These are phyloP conservation scores for Exserohilum rostratum DNA, from an alignment of 2,329 filamentous ascomycete genomes.

Conservation along the genomic window DNA sequence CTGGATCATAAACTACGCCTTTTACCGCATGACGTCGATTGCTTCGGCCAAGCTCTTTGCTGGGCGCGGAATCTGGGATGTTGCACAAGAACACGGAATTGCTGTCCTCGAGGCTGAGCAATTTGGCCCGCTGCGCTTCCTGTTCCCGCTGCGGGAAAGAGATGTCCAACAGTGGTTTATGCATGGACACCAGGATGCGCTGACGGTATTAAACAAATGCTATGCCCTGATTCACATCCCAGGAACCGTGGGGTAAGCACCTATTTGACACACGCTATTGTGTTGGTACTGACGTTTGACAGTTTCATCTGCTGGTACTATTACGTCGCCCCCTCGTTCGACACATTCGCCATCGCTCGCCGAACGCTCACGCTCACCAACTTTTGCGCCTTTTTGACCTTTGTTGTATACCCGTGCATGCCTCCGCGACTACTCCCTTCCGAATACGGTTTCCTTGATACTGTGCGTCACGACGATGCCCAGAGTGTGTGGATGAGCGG, in stretches of 20 bases:
- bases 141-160: conserved; percentile 61
- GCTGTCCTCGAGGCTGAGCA: conserved; percentile 63
- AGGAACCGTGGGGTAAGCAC: conserved; percentile 61
- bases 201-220: conserved; percentile 63
- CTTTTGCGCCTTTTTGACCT: conserved; percentile 59
- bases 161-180: conserved; percentile 64
- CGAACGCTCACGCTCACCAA: conserved; percentile 59
- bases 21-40: conserved; percentile 66
- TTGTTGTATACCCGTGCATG: conserved; percentile 61
- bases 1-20: conserved; percentile 69
- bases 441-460: conserved; percentile 55
- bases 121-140: conserved; percentile 55
- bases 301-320: conserved; percentile 71
- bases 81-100: conserved; percentile 62
- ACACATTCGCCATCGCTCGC: conserved; percentile 52
- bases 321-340: conserved; percentile 60
- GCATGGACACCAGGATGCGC: conserved; percentile 57
- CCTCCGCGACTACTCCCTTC: conserved; percentile 56
- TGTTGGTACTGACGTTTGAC: conserved; percentile 21
- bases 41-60: conserved; percentile 60
- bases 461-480: conserved; percentile 55
- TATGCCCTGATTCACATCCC: conserved; percentile 67
- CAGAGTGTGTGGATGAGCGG: conserved; percentile 56
- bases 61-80: conserved; percentile 60
- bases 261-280: neutral